These are phyloP conservation scores for Gentiana straminea DNA, from an alignment of 257 asterid genomes.

Conservation along the genomic window DNA sequence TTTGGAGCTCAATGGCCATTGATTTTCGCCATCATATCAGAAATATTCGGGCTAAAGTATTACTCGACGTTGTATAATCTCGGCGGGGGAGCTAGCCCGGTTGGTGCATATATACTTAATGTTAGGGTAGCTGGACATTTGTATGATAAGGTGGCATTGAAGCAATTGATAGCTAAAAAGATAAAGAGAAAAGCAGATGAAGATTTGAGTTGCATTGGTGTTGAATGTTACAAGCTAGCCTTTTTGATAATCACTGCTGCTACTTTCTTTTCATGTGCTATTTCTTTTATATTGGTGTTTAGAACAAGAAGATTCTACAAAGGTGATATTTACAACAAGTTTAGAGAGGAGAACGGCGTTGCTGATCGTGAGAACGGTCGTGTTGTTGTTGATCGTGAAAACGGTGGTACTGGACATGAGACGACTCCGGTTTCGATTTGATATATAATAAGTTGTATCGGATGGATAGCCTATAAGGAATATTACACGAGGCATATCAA, in stretches of 20 bases:
- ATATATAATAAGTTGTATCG: too few species aligned
- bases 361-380: too few species aligned
- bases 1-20: slow-evolving; percentile 28
- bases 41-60: slow-evolving; percentile 25
- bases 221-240: slow-evolving; percentile 29
- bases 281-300: slow-evolving; percentile 25
- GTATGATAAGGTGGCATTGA: slow-evolving; percentile 31
- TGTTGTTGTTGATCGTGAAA: too few species aligned
- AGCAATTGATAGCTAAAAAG: slow-evolving; percentile 26
- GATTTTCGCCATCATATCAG: slow-evolving; percentile 27
- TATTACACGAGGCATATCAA: too few species aligned
- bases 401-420: too few species aligned
- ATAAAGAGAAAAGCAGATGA: slow-evolving; percentile 17
- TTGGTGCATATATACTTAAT: slow-evolving; percentile 33
- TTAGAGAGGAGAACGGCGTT: too few species aligned
- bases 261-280: slow-evolving; percentile 19
- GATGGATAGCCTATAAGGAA: too few species aligned
- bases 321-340: slow-evolving; percentile 11
- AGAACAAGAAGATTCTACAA: slow-evolving; percentile 40
- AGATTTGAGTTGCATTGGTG: slow-evolving; percentile 30
- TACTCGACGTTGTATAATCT: slow-evolving; percentile 31
- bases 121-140: slow-evolving; percentile 30
- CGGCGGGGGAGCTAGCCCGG: slow-evolving; percentile 37
- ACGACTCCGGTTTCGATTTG: too few species aligned
- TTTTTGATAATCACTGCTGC: slow-evolving; percentile 29